Evolutionary conservation across 805 yeast genomes (phyloP).

Genomic region (Lipomyces sp.): DNA sequence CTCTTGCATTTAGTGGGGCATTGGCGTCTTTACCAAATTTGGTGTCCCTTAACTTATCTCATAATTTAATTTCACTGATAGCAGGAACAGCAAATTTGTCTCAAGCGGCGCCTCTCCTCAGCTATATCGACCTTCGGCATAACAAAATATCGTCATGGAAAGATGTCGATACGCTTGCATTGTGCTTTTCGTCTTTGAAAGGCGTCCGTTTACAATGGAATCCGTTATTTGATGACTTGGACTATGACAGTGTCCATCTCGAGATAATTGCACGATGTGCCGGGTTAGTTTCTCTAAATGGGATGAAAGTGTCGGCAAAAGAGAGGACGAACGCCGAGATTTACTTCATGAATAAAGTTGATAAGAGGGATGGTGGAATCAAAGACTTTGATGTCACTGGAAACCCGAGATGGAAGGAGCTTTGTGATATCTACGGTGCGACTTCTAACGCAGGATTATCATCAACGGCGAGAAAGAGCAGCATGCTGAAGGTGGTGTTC

Average conservation of each 20-base stretch:
- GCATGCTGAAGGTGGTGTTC: not conserved
- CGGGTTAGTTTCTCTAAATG: conserved; percentile 50
- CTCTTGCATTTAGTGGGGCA: not conserved
- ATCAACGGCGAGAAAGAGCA: not conserved
- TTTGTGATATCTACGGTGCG: conserved; percentile 33
- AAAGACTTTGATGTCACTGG: conserved; percentile 23
- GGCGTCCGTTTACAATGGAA: conserved; percentile 53
- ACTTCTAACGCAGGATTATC: not conserved
- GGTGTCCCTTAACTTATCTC: conserved; percentile 39
- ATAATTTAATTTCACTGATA: conserved; percentile 37
- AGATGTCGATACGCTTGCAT: conserved; percentile 46
- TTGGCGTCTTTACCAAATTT: too few relatives aligned
- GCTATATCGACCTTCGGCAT: conserved; percentile 49
- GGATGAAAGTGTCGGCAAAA: conserved; percentile 46
- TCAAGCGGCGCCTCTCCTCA: too few relatives aligned
- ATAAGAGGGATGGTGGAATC: conserved; percentile 26
- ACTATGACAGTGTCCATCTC: conserved; percentile 33
- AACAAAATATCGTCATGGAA: conserved; percentile 51
- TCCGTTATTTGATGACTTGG: conserved; percentile 43
- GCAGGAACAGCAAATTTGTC: not conserved
- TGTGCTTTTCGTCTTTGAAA: conserved; percentile 43
- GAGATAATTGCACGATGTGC: conserved; percentile 49
- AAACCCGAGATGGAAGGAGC: conserved; percentile 43
- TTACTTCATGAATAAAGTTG: conserved; percentile 56
- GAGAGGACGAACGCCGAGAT: conserved; percentile 66